These are phyloP conservation scores for Pichia insulana DNA, from an alignment of 805 yeast species.

Conservation along the genomic window DNA sequence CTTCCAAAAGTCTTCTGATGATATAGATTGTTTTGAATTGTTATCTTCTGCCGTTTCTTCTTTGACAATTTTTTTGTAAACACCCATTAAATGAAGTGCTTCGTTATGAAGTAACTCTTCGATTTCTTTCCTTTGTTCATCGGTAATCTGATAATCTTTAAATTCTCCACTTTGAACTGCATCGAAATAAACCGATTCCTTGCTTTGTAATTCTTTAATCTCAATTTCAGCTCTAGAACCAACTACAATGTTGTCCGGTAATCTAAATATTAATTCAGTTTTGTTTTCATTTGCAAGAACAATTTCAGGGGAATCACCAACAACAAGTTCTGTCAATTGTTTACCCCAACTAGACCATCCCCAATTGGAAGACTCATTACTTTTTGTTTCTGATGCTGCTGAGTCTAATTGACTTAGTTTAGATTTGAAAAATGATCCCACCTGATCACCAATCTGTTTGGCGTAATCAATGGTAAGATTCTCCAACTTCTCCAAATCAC, in stretches of 20 bases:
- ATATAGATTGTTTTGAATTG: constrained; percentile 25
- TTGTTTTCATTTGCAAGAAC: constrained; percentile 25
- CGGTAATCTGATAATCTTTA: constrained; percentile 34
- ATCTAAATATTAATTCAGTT: constrained; percentile 36
- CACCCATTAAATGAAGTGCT: constrained; percentile 42
- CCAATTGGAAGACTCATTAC: constrained; percentile 8
- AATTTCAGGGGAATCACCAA: constrained; percentile 9
- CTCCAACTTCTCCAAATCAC: constrained; percentile 67
- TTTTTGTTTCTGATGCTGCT: neutral
- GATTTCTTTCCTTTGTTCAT: constrained; percentile 39
- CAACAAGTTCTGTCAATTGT: constrained; percentile 2
- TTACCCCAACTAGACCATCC: constrained; percentile 10
- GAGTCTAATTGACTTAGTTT: neutral
- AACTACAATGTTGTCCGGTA: constrained; percentile 30
- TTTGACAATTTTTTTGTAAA: constrained; percentile 53
- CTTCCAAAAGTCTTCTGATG: constrained; percentile 58
- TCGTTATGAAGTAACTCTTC: constrained; percentile 30
- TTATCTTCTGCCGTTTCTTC: neutral
- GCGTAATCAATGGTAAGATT: constrained; percentile 55
- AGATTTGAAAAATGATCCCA: constrained; percentile 42
- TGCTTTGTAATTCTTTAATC: constrained; percentile 43
- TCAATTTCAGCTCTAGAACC: constrained; percentile 59
- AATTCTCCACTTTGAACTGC: constrained; percentile 29
- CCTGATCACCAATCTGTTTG: constrained; percentile 44
- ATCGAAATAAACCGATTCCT: constrained; percentile 35